Conservation (phyloP, 495 filamentous ascomycete species). For the Clavariopsis aquatica region DNA sequence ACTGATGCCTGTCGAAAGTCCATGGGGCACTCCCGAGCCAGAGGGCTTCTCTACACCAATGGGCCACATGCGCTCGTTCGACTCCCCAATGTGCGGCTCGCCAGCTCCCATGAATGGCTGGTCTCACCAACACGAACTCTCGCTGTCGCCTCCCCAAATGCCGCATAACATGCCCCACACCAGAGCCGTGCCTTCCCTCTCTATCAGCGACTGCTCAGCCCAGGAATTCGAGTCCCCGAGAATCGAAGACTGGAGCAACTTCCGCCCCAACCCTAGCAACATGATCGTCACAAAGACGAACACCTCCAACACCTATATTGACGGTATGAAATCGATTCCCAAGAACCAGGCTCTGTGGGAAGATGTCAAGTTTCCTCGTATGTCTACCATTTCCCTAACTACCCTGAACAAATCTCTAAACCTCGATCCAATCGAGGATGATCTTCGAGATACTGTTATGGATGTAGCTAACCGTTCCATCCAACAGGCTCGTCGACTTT, state of each 20-base stretch:
- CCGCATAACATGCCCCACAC: slow-evolving; percentile 28
- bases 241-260: slow-evolving; percentile 29
- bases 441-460: slow-evolving; percentile 4
- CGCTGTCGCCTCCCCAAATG: slow-evolving; percentile 19
- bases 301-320: slow-evolving; percentile 10
- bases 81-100: slow-evolving; percentile 28
- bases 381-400: slow-evolving; percentile 1
- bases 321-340: slow-evolving; percentile 16
- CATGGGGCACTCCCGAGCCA: slow-evolving; percentile 24
- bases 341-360: slow-evolving; percentile 18
- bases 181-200: slow-evolving; percentile 30
- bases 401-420: neutral
- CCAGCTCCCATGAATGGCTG: slow-evolving; percentile 28
- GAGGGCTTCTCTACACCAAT: slow-evolving; percentile 16
- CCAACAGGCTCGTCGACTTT: slow-evolving; percentile 17
- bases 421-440: slow-evolving; percentile 1
- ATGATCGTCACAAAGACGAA: slow-evolving; percentile 12
- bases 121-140: neutral
- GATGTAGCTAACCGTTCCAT: slow-evolving; percentile 16
- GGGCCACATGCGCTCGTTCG: slow-evolving; percentile 12
- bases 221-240: slow-evolving; percentile 26
- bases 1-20: slow-evolving; percentile 16
- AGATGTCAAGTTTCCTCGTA: slow-evolving; percentile 17
- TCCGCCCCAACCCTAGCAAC: slow-evolving; percentile 19
- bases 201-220: slow-evolving; percentile 31